Conservation (phyloP, 768 basidiomycete species). For the Harrya chromipes region DNA sequence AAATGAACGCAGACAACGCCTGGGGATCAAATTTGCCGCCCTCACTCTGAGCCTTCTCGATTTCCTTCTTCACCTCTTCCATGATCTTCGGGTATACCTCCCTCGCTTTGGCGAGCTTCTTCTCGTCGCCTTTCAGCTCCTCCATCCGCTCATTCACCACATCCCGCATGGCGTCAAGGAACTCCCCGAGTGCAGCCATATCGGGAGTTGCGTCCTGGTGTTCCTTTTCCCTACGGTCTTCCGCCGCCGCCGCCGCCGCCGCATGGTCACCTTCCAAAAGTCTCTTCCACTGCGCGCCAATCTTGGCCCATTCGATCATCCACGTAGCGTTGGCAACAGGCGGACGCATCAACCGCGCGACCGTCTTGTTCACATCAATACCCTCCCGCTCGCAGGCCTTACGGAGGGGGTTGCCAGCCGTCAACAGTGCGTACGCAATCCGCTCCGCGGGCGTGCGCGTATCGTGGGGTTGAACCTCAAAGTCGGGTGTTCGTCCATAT, state of each 20-base stretch:
- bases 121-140: constrained; percentile 15
- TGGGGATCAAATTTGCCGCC: constrained; percentile 6
- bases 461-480: constrained; percentile 41
- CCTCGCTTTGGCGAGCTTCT: constrained; percentile 17
- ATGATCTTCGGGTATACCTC: constrained; percentile 13
- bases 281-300: constrained; percentile 22
- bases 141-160: constrained; percentile 14
- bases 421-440: constrained; percentile 42
- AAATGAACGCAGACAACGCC: constrained; percentile 9
- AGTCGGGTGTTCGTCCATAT: constrained; percentile 45
- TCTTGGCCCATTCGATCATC: constrained; percentile 18
- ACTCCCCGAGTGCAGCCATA: constrained; percentile 9
- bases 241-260: not conserved
- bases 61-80: constrained; percentile 8
- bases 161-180: constrained; percentile 20
- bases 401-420: constrained; percentile 20
- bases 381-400: constrained; percentile 27
- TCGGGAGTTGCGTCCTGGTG: not conserved
- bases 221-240: not conserved
- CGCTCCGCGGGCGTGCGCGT: constrained; percentile 41
- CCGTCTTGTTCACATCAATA: constrained; percentile 19
- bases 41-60: constrained; percentile 4
- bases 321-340: constrained; percentile 4
- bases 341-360: constrained; percentile 14
- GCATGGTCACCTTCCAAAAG: constrained; percentile 3